Conservation (phyloP, 192 early-diverging fungal genomes). For the Spizellomyces sp. region DNA sequence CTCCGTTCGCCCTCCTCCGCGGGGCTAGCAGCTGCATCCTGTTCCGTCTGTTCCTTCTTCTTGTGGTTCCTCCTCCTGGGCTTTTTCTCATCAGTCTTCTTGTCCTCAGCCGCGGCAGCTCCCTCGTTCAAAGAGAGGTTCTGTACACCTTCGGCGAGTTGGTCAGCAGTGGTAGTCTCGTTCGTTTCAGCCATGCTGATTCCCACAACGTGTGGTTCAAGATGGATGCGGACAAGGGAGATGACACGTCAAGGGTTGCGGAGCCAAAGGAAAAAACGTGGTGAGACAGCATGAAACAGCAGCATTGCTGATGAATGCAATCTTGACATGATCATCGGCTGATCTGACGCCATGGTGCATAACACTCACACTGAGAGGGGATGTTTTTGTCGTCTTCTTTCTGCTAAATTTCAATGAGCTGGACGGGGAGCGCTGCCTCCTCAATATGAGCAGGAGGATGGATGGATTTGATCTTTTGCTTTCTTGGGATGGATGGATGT, state of each 20-base stretch:
- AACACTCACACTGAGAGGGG: not conserved
- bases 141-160: conserved; percentile 12
- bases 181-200: conserved; percentile 10
- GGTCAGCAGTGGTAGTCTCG: conserved; percentile 5
- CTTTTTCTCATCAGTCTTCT: conserved; percentile 4
- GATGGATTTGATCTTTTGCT: conserved; percentile 1
- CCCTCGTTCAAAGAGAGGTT: conserved; percentile 19
- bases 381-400: not conserved
- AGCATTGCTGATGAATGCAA: too few relatives aligned
- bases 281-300: not conserved
- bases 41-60: not conserved
- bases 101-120: conserved; percentile 5
- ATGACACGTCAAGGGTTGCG: not conserved
- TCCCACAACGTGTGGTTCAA: not conserved
- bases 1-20: conserved; percentile 11
- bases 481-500: conserved; percentile 1
- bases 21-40: conserved; percentile 2
- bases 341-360: too few relatives aligned
- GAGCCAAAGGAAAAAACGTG: not conserved
- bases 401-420: not conserved
- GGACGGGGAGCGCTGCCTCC: conserved; percentile 1
- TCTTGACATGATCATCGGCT: too few relatives aligned
- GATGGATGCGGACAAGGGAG: not conserved
- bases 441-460: conserved; percentile 4
- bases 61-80: conserved; percentile 9